Evolutionary conservation across 2,329 filamentous ascomycete species (phyloP).

Genomic region (Apiospora pterosperma): DNA sequence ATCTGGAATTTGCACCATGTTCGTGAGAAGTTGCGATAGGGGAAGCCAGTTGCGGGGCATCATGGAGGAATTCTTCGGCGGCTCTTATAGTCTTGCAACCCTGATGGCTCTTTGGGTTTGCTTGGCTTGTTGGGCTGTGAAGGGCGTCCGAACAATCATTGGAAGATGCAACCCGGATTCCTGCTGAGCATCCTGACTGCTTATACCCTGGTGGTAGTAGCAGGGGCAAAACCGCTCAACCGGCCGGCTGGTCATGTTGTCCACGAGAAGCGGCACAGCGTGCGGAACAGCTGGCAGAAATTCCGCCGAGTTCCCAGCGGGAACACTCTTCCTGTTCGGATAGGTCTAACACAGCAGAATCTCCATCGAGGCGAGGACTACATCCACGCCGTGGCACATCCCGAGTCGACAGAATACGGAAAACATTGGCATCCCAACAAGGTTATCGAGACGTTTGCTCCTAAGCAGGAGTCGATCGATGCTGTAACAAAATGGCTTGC

Average conservation of each 20-base stretch:
- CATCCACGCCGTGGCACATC: conserved; percentile 40
- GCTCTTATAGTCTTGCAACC: not conserved
- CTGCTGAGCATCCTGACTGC: conserved; percentile 20
- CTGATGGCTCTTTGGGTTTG: not conserved
- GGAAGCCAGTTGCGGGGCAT: not conserved
- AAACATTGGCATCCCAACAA: conserved; percentile 43
- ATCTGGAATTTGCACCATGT: conserved; percentile 7
- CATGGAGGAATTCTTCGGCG: not conserved
- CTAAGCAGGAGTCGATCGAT: conserved; percentile 40
- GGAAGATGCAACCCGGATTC: conserved; percentile 18
- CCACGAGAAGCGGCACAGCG: conserved; percentile 27
- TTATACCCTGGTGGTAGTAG: conserved; percentile 28
- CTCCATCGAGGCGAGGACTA: conserved; percentile 42
- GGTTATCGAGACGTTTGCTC: conserved; percentile 40
- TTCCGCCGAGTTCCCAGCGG: conserved; percentile 15
- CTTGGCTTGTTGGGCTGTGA: not conserved
- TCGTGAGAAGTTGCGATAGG: conserved; percentile 1
- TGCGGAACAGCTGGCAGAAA: conserved; percentile 22
- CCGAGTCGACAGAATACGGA: conserved; percentile 41
- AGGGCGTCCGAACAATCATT: not conserved
- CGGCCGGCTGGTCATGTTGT: conserved; percentile 21
- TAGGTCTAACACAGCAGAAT: conserved; percentile 43
- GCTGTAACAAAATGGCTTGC: conserved; percentile 52
- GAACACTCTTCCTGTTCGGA: conserved; percentile 32
- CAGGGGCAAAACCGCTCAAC: conserved; percentile 17